These are phyloP conservation scores for Nicotiana tomentosiformis DNA, from an alignment of 257 asterid species.

Conservation along the genomic window DNA sequence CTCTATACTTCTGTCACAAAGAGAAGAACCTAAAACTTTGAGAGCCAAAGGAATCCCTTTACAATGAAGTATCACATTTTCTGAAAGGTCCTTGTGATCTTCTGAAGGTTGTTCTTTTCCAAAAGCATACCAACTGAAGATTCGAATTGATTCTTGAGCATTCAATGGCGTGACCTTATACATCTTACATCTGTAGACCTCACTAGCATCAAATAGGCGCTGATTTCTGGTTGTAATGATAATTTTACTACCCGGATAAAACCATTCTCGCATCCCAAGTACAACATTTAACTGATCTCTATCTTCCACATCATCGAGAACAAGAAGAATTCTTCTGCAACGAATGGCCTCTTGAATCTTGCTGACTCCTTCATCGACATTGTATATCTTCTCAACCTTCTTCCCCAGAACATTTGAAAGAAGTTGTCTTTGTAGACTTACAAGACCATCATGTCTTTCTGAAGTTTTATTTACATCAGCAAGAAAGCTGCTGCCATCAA, in stretches of 20 bases:
- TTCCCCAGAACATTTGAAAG: conserved; percentile 8
- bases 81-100: background rate
- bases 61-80: conserved; percentile 3
- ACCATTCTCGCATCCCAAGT: conserved; percentile 15
- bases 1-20: background rate
- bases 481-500: conserved; percentile 16
- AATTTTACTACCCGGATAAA: conserved; percentile 16
- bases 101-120: background rate
- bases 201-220: background rate
- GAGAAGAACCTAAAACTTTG: conserved; percentile 15
- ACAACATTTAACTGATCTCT: conserved; percentile 2
- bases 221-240: conserved; percentile 18
- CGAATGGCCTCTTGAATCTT: background rate
- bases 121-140: conserved; percentile 15
- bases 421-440: conserved; percentile 13
- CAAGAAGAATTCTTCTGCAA: conserved; percentile 8
- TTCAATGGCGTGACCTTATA: conserved; percentile 7
- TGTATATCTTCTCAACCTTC: background rate
- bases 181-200: background rate
- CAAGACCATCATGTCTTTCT: conserved; percentile 6
- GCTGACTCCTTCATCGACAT: conserved; percentile 3
- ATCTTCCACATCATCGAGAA: conserved; percentile 21
- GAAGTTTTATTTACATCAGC: conserved; percentile 9
- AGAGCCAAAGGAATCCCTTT: conserved; percentile 20
- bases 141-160: conserved; percentile 1